Conservation (phyloP, 352 stramenopile species). For the Phytophthora podocarpi region DNA sequence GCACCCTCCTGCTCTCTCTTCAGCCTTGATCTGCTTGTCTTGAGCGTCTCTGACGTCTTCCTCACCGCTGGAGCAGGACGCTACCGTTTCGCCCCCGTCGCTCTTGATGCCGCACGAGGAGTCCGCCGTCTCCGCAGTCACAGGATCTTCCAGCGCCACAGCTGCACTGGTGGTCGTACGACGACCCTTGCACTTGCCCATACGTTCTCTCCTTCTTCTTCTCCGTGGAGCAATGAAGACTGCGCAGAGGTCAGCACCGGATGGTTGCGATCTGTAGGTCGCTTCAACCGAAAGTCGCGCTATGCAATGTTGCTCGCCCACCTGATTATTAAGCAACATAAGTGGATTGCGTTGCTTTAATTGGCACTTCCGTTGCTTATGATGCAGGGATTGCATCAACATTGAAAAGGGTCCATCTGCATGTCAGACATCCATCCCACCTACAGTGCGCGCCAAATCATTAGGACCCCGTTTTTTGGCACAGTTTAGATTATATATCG, state of each 20-base stretch:
- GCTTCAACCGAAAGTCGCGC: conserved; percentile 9
- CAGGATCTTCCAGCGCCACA: neutral
- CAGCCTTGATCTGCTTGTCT: no score
- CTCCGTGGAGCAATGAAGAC: neutral
- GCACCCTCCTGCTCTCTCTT: conserved; percentile 5
- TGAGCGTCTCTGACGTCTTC: conserved; percentile 11
- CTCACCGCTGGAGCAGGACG: conserved; percentile 28
- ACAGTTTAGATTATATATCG: no score
- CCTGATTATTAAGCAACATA: neutral
- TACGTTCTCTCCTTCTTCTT: neutral
- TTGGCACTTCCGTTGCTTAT: no score
- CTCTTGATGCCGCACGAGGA: conserved; percentile 17
- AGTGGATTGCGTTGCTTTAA: neutral
- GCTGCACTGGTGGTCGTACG: neutral
- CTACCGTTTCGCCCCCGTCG: conserved; percentile 28
- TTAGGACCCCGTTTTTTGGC: no score
- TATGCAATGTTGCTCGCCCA: conserved; percentile 15
- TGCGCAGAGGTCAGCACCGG: neutral
- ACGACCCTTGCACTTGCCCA: conserved; percentile 24
- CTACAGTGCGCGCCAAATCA: no score
- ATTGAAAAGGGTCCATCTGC: neutral
- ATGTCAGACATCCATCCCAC: no score
- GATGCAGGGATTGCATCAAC: conserved; percentile 3
- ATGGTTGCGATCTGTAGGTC: conserved; percentile 7
- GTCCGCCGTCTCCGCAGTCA: neutral